Evolutionary conservation across 2,329 filamentous ascomycete species (phyloP).

Genomic region (Graphiopsis chlorocephala): DNA sequence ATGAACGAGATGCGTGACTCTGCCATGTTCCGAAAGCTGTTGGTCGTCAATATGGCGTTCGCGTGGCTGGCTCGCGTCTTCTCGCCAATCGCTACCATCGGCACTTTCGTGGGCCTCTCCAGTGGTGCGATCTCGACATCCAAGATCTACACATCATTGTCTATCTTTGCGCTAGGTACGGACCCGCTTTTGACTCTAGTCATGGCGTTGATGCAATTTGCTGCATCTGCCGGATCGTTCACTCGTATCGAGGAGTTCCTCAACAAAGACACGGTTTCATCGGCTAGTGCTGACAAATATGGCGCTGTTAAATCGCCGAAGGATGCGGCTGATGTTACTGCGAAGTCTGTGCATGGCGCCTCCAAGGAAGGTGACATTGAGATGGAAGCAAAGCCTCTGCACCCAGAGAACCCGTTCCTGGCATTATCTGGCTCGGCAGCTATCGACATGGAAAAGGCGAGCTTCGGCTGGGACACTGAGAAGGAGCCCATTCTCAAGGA

Average conservation of each 20-base stretch:
- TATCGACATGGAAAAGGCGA: conserved; percentile 26
- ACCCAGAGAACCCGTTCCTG: conserved; percentile 36
- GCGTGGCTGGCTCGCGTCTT: conserved; percentile 5
- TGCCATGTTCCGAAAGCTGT: conserved; percentile 10
- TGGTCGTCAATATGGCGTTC: conserved; percentile 8
- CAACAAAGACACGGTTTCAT: not conserved
- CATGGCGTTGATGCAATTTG: conserved; percentile 16
- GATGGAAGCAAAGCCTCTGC: conserved; percentile 19
- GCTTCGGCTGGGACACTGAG: conserved; percentile 48
- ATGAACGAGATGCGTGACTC: conserved; percentile 15
- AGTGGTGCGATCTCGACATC: conserved; percentile 11
- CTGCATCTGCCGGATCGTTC: conserved; percentile 9
- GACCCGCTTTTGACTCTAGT: conserved; percentile 12
- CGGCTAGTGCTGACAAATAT: not conserved
- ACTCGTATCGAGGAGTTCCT: conserved; percentile 14
- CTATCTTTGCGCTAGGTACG: conserved; percentile 11
- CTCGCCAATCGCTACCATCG: conserved; percentile 13
- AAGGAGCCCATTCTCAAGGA: conserved; percentile 42
- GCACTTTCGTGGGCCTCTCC: conserved; percentile 8
- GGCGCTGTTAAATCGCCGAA: not conserved
- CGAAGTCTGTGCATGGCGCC: not conserved
- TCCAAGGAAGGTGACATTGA: conserved; percentile 11
- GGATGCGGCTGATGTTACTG: not conserved
- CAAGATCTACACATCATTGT: conserved; percentile 9
- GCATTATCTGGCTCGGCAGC: conserved; percentile 8